Base-by-base conservation (phyloP, 805 yeast species). In the Torulaspora indica region DNA sequence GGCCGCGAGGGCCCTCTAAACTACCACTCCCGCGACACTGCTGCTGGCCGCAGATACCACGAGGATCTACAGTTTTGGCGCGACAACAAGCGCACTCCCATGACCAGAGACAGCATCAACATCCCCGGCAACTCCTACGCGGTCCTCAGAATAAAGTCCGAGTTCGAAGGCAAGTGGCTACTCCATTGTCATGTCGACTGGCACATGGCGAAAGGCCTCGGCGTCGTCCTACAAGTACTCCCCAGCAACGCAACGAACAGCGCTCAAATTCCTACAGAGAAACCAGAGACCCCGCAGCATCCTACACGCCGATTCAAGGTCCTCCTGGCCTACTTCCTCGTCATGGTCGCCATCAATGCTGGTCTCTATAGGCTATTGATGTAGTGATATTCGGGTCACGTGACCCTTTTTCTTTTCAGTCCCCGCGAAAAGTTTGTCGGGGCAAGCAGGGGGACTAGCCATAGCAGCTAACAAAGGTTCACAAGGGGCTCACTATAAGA, bases 181-280 rank as follows among this genome's bases (percentile, higher is more conserved):
- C 75, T 85, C 71, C 95, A 85, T 60, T 85, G 95, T 63, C 89
- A 82, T 54, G 74, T 80, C 38, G 85, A 81, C 55, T 81, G 84
- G 79, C 87, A 81, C 60, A 72, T 81, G 60, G 76, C 72, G 51
- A 84, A 81, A 64, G 86, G 86, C 15, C 66, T 76, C 49, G 79
- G 79, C 20, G 63, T 74, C 43, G 69, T 70, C 2, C 66, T 76
- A n/a, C 37, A 38, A 28, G 45, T 43, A 25, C 23, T 10, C 25
- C 27, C 43, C 12, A 29, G 20, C 18, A 29, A 29, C 35, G 35
- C 33, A 20, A 17, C 27, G 28, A 7, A 35, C 14, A 8, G 10
- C 9, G 25, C 27, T 20, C 20, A 30, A 38, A 29, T 15, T 13
- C 12, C 23, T 3, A 18, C 30, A 25, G 36, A 41, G 29, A 24